These are phyloP conservation scores for Candida glaebosa DNA, from an alignment of 805 yeast genomes.

Conservation along the genomic window DNA sequence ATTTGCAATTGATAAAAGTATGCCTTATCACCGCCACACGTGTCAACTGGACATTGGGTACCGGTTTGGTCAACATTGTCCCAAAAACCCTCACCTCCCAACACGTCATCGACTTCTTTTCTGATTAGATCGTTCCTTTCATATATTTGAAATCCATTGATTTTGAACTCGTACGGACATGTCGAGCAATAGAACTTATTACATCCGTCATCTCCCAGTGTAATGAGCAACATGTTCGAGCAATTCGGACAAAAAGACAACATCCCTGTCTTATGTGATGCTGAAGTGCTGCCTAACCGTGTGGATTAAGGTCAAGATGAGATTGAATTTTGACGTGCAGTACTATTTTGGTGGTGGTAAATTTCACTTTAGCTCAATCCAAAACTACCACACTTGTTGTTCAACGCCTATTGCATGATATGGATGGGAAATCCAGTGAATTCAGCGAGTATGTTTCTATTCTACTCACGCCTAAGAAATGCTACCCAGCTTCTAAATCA, in stretches of 20 bases:
- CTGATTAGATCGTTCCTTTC: conserved; percentile 81
- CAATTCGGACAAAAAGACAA: conserved; percentile 94
- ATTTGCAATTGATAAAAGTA: conserved; percentile 96
- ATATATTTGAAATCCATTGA: conserved; percentile 75
- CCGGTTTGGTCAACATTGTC: conserved; percentile 96
- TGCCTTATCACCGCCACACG: conserved; percentile 86
- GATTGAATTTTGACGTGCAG: neutral
- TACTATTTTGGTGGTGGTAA: neutral
- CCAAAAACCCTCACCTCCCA: conserved; percentile 98
- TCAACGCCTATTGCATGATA: too few relatives aligned
- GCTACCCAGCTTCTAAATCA: conserved; percentile 1
- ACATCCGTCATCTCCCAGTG: conserved; percentile 45
- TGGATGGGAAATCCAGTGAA: neutral
- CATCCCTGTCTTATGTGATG: conserved; percentile 43
- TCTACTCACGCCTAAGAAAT: conserved; percentile 3
- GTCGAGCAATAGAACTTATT: conserved; percentile 85
- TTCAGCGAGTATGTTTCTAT: conserved; percentile 3
- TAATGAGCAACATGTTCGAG: conserved; percentile 78
- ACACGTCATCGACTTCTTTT: conserved; percentile 91
- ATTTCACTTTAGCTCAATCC: neutral
- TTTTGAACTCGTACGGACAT: conserved; percentile 93
- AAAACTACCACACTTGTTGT: too few relatives aligned
- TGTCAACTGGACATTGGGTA: conserved; percentile 86
- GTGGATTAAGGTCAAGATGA: conserved; percentile 1
- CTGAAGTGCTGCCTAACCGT: neutral